These are phyloP conservation scores for Triangularia setosa DNA, from an alignment of 2,329 filamentous ascomycete species.

Conservation along the genomic window DNA sequence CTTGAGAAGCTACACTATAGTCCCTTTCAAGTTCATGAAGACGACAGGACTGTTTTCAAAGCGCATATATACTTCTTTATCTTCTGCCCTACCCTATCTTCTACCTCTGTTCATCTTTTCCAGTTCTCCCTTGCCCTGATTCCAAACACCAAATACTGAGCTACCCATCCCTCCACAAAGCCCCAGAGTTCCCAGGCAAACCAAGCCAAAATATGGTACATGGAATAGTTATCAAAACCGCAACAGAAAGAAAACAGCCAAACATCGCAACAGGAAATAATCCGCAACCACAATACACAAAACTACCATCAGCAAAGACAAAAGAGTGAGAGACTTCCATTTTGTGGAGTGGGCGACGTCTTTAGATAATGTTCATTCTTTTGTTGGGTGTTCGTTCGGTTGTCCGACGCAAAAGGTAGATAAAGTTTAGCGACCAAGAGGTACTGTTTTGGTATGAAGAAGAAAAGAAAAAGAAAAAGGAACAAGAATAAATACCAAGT, in stretches of 20 bases:
- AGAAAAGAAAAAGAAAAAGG: constrained; percentile 18
- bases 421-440: neutral
- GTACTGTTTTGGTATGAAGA: constrained; percentile 6
- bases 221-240: constrained; percentile 2
- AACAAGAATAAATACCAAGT: constrained; percentile 12
- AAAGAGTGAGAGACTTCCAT: neutral
- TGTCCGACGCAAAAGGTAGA: neutral
- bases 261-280: neutral
- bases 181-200: neutral
- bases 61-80: neutral
- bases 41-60: neutral
- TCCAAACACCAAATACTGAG: neutral
- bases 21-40: neutral
- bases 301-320: neutral
- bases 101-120: neutral
- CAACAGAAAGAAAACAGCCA: neutral
- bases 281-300: neutral
- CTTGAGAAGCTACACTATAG: too few relatives aligned
- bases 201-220: constrained; percentile 13
- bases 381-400: neutral
- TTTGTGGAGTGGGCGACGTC: neutral
- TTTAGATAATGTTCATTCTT: neutral
- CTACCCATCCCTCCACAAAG: neutral
- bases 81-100: neutral
- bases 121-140: neutral